A percentile compares a stretch with the other conserved stretches of the same genome.
phyloP scores from a whole-genome alignment of 129 eudicot genomes.

The Artemisia annua region DNA sequence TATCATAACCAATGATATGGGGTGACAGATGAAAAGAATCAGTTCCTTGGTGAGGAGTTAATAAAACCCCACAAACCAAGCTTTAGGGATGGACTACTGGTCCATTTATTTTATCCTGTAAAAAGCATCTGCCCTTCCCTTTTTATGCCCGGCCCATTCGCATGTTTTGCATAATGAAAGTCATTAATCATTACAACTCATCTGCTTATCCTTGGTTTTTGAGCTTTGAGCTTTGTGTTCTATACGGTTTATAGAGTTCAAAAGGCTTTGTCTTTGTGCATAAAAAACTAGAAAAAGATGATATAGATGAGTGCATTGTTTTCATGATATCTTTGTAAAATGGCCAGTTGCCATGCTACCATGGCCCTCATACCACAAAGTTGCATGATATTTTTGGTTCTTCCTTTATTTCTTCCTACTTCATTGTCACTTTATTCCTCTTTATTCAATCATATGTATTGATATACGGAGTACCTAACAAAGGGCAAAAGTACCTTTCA shows the following conservation, averaged over 20 bases:
- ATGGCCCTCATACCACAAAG: slow-evolving; percentile 38
- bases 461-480: slow-evolving; percentile 27
- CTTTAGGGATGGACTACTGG: slow-evolving; percentile 15
- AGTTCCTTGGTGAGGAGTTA: slow-evolving; percentile 14
- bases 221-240: slow-evolving; percentile 2
- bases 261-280: not conserved
- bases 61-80: slow-evolving; percentile 28
- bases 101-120: not conserved
- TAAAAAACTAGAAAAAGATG: not conserved
- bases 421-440: slow-evolving; percentile 16
- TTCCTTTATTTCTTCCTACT: slow-evolving; percentile 4
- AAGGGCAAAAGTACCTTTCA: slow-evolving; percentile 8
- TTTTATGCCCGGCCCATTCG: slow-evolving; percentile 4
- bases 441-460: slow-evolving; percentile 21
- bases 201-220: not conserved
- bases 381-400: slow-evolving; percentile 19
- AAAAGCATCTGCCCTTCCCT: too few species aligned
- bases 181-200: slow-evolving; percentile 22
- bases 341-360: slow-evolving; percentile 37
- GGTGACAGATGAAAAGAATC: slow-evolving; percentile 35
- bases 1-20: slow-evolving; percentile 20
- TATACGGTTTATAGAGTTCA: not conserved
- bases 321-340: slow-evolving; percentile 35
- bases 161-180: slow-evolving; percentile 5
- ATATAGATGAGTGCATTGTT: slow-evolving; percentile 8